These are phyloP conservation scores for Lactarius evosmus DNA, from an alignment of 768 basidiomycete species.

Conservation along the genomic window DNA sequence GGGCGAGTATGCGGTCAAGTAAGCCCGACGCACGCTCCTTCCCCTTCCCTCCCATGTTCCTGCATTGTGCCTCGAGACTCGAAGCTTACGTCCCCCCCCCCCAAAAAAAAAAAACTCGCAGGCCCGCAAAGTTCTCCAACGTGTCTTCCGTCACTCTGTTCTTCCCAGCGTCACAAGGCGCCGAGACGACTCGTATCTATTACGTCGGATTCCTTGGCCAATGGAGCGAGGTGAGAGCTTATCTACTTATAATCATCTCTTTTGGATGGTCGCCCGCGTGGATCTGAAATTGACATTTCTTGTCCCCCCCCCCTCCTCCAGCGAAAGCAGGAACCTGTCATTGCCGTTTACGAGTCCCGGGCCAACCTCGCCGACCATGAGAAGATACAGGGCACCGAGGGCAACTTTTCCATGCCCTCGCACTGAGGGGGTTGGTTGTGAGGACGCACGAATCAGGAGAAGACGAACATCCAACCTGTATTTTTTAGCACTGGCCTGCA, in stretches of 20 bases:
- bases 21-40: conserved; percentile 29
- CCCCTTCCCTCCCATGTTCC: background rate
- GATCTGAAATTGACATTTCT: conserved; percentile 1
- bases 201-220: conserved; percentile 84
- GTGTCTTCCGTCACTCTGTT: conserved; percentile 79
- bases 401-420: conserved; percentile 50
- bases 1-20: conserved; percentile 86
- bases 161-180: conserved; percentile 77
- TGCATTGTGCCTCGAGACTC: background rate
- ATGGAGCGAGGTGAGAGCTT: conserved; percentile 65
- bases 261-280: background rate
- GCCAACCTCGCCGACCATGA: conserved; percentile 86
- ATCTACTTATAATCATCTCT: too few relatives aligned
- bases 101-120: conserved; percentile 36
- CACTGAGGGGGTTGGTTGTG: conserved; percentile 22
- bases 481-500: conserved; percentile 8
- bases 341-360: conserved; percentile 85
- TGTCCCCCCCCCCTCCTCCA: conserved; percentile 32
- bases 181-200: conserved; percentile 71
- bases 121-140: conserved; percentile 83
- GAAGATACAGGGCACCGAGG: conserved; percentile 78
- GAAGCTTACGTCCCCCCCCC: background rate
- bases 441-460: background rate
- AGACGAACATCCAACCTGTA: conserved; percentile 2
- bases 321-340: conserved; percentile 73